A percentile compares a stretch with the other conserved stretches of the same genome.
These are phyloP conservation scores for Yamadazyma atmosphaerica DNA, from an alignment of 1,139 yeast genomes.

Conservation along the genomic window DNA sequence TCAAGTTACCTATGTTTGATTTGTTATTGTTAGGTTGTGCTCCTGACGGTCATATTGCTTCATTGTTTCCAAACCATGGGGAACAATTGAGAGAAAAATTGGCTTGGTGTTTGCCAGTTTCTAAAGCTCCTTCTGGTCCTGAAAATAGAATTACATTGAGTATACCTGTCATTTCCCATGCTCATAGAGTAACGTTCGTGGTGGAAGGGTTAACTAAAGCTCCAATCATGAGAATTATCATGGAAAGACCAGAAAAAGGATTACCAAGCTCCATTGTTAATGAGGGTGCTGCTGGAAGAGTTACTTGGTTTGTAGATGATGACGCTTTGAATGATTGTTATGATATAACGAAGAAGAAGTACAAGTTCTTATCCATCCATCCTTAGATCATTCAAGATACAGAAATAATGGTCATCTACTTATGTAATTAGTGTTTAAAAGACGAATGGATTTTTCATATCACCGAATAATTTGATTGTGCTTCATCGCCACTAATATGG, in stretches of 20 bases:
- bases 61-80: slow-evolving; percentile 86
- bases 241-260: slow-evolving; percentile 98
- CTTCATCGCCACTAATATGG: too few species aligned
- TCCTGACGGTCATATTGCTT: slow-evolving; percentile 97
- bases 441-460: too few species aligned
- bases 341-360: slow-evolving; percentile 71
- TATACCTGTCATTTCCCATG: slow-evolving; percentile 92
- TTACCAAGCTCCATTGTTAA: slow-evolving; percentile 92
- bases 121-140: slow-evolving; percentile 91
- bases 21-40: slow-evolving; percentile 91
- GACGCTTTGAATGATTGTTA: slow-evolving; percentile 87
- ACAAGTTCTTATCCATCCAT: slow-evolving; percentile 52
- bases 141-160: slow-evolving; percentile 85
- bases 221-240: slow-evolving; percentile 84
- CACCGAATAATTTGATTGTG: neutral
- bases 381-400: neutral
- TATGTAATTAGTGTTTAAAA: neutral
- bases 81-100: slow-evolving; percentile 84
- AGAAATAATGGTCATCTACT: neutral
- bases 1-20: slow-evolving; percentile 93
- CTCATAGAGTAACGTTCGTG: slow-evolving; percentile 88
- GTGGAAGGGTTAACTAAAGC: slow-evolving; percentile 97
- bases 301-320: slow-evolving; percentile 96
- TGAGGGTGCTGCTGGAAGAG: slow-evolving; percentile 95
- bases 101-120: slow-evolving; percentile 96